phyloP scores from a whole-genome alignment of 2,329 filamentous ascomycete species.

The Fusarium sp. region DNA sequence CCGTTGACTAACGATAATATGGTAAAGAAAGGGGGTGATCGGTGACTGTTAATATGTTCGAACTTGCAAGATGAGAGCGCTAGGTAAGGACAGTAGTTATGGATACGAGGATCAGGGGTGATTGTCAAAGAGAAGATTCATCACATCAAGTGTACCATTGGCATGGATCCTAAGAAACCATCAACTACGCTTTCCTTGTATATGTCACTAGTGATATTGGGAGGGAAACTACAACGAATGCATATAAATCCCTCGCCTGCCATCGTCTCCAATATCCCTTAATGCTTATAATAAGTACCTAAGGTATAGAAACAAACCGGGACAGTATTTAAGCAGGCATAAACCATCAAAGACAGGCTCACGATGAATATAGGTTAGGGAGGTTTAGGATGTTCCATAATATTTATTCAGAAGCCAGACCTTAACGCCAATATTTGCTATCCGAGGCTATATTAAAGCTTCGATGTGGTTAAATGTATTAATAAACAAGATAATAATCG shows the following conservation, averaged over 20 bases:
- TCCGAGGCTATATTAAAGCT: not conserved
- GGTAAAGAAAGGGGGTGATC: not conserved
- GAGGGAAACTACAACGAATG: not conserved
- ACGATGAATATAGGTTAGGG: not conserved
- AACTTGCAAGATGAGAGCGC: not conserved
- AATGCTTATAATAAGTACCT: too few species aligned
- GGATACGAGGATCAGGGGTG: not conserved
- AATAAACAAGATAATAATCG: slow-evolving; percentile 9
- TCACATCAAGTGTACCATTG: not conserved
- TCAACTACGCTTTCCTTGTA: not conserved
- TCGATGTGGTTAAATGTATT: not conserved
- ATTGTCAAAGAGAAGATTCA: not conserved
- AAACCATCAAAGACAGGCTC: not conserved
- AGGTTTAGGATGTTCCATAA: not conserved
- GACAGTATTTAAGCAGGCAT: not conserved
- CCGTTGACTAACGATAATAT: not conserved
- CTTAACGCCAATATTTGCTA: slow-evolving; percentile 29
- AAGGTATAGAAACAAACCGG: too few species aligned
- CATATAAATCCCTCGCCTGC: not conserved
- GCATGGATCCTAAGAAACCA: too few species aligned
- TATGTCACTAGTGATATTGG: not conserved
- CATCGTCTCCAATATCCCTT: not conserved
- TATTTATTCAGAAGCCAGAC: slow-evolving; percentile 28
- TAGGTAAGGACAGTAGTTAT: not conserved
- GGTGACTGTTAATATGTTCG: not conserved